Evolutionary conservation across 345 rosid species (phyloP), one percentile per base, ranked within the genome.

Genomic region (Mercurialis annua): DNA sequence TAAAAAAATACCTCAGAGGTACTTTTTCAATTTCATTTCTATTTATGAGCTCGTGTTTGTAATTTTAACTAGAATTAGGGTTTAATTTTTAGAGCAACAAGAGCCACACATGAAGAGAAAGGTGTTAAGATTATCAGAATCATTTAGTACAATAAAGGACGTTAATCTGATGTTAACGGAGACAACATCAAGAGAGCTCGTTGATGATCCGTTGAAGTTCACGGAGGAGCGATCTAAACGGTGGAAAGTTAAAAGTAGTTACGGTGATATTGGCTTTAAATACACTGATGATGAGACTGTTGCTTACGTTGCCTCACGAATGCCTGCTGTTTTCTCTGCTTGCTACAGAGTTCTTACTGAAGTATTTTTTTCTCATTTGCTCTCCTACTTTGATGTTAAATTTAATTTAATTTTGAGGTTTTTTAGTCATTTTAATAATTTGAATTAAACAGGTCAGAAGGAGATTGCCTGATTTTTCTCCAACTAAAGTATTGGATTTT

Each of bases 281-380:
- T 94, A 91, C 73, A 78, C 76, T 46, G 96, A 91, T 29, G 92
- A 87, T 15, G 90, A 94, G 86, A 86, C 97, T 11, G 79, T 83
- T 5, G 99, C 99, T 59, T 94, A 94, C 69, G 80, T 87, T 20
- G 99, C 98, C 71, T 89, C 98, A 29, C 89, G 98, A 63, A 94
- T 94, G 99, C 99, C 97, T 8, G 93, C 97, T 3, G 96, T 92
- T 18, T 89, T 81, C 83, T 91, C 98, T 51, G 93, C 93, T 59
- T 89, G 96, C 33, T 77, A 74, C 53, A 84, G 98, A 75, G 88
- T 91, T 57, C 90, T 89, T 48, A 75, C 70, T n/a, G 98, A 94
- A 87, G 92, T 90, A 74, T 14, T 6, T 17, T 2, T n/a, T 18
- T 64, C 38, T 27, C 3, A 52, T 18, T 1, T 33, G 58, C 10